A percentile compares a stretch with the other conserved stretches of the same genome.
phyloP scores from a whole-genome alignment of 495 filamentous ascomycete species.

The Ramalina intermedia region DNA sequence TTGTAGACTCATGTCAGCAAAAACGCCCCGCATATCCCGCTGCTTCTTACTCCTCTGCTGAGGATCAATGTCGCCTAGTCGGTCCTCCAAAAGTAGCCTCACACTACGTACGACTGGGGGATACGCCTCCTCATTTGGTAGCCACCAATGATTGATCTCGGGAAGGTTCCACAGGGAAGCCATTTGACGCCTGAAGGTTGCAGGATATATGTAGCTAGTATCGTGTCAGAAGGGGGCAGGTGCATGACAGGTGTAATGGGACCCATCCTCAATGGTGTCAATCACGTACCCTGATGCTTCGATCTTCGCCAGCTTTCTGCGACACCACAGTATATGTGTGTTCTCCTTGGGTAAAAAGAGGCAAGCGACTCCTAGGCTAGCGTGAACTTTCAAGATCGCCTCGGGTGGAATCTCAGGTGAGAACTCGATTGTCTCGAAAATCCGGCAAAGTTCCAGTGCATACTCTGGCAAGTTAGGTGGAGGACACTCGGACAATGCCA shows the following conservation, averaged over 20 bases:
- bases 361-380: constrained; percentile 58
- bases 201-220: constrained; percentile 68
- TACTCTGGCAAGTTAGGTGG: constrained; percentile 39
- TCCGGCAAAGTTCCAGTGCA: constrained; percentile 55
- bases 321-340: constrained; percentile 68
- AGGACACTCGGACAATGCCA: constrained; percentile 33
- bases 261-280: background rate
- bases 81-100: constrained; percentile 62
- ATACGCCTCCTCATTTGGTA: constrained; percentile 66
- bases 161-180: constrained; percentile 54
- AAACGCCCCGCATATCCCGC: constrained; percentile 62
- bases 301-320: constrained; percentile 61
- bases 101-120: constrained; percentile 57
- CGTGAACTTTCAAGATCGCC: constrained; percentile 55
- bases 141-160: constrained; percentile 68
- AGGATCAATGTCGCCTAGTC: constrained; percentile 29
- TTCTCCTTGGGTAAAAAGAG: constrained; percentile 64
- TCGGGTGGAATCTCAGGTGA: constrained; percentile 60
- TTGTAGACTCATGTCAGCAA: constrained; percentile 34
- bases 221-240: background rate
- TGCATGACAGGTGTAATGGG: too few relatives aligned
- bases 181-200: constrained; percentile 57
- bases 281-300: constrained; percentile 68
- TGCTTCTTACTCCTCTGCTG: constrained; percentile 51
- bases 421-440: constrained; percentile 61